phyloP scores from a whole-genome alignment of 768 basidiomycete genomes.

The Xanthoconium stramineum region DNA sequence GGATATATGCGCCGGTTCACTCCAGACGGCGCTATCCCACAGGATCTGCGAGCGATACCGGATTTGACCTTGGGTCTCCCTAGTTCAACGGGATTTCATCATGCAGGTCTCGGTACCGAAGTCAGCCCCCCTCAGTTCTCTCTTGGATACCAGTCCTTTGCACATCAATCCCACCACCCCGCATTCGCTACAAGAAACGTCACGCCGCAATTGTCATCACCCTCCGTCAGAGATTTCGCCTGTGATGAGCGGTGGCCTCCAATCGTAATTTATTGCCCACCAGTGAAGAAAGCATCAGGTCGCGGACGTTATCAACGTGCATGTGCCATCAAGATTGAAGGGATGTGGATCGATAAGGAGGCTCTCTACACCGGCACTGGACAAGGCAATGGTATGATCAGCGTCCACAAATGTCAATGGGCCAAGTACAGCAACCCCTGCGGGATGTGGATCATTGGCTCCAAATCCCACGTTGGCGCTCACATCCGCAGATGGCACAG shows the following conservation, averaged over 20 bases:
- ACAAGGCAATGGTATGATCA: neutral
- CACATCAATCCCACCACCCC: too few relatives aligned
- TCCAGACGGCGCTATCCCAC: too few relatives aligned
- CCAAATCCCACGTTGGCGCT: neutral
- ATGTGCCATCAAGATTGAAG: neutral
- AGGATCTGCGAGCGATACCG: too few relatives aligned
- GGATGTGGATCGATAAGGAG: constrained; percentile 2
- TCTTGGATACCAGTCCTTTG: too few relatives aligned
- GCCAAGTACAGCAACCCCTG: constrained; percentile 2
- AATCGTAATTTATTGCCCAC: neutral
- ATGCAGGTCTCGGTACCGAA: too few relatives aligned
- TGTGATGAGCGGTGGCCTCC: neutral
- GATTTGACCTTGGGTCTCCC: too few relatives aligned
- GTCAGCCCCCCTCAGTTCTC: too few relatives aligned
- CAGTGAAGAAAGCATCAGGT: neutral
- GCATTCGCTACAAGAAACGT: too few relatives aligned
- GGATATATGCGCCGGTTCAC: too few relatives aligned
- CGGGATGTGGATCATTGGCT: constrained; percentile 11
- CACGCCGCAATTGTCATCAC: too few relatives aligned
- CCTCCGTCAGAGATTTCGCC: too few relatives aligned
- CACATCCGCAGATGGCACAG: constrained; percentile 12
- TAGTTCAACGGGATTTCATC: too few relatives aligned
- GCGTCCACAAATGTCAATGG: constrained; percentile 12
- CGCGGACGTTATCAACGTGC: neutral
- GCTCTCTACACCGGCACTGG: neutral